phyloP scores from a whole-genome alignment of 345 rosid species.

The sweet orange (Citrus sinensis) region DNA sequence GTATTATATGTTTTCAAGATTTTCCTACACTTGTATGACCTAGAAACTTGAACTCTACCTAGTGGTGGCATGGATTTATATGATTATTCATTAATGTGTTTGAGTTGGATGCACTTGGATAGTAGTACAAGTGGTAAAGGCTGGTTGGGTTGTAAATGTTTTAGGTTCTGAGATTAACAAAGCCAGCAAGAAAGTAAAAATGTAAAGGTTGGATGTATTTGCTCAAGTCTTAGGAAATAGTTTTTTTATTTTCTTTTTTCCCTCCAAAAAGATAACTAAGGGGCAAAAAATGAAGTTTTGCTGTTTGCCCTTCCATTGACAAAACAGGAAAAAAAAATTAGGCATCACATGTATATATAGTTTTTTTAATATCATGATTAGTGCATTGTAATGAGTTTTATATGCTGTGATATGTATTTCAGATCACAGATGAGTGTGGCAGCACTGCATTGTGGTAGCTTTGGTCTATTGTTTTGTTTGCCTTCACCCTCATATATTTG shows the following conservation, averaged over 20 bases:
- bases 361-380: background rate
- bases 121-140: background rate
- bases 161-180: background rate
- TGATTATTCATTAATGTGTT: background rate
- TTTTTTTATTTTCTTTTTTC: background rate
- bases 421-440: background rate
- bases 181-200: background rate
- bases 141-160: background rate
- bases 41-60: background rate
- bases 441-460: background rate
- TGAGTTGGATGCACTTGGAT: background rate
- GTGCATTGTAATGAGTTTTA: background rate
- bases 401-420: background rate
- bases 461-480: background rate
- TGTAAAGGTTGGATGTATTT: background rate
- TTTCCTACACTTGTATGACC: background rate
- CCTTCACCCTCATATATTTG: background rate
- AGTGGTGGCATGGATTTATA: background rate
- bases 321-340: background rate
- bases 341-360: background rate
- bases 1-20: background rate
- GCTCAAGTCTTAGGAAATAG: background rate
- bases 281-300: background rate
- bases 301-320: background rate
- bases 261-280: background rate